Conservation (phyloP, 345 rosid species). For the Hibiscus mutabilis region DNA sequence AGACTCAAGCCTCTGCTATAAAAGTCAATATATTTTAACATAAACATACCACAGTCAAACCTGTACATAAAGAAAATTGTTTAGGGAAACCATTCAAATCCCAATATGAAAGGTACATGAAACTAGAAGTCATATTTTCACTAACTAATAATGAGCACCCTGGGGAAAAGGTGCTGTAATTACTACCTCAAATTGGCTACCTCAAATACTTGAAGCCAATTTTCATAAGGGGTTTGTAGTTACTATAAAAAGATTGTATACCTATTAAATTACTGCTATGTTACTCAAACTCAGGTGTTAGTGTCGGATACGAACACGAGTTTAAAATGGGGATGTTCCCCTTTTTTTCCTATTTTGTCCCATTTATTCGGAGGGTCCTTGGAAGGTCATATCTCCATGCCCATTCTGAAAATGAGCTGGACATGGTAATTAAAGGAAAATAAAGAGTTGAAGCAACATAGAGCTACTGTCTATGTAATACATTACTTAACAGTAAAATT, state of each 20-base stretch:
- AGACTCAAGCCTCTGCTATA: slow-evolving; percentile 81
- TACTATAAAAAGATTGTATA: background rate
- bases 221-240: background rate
- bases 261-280: background rate
- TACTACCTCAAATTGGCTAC: background rate
- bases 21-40: slow-evolving; percentile 92
- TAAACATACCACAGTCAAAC: slow-evolving; percentile 95
- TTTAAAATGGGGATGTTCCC: background rate
- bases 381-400: background rate
- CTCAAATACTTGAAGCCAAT: background rate
- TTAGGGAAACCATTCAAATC: background rate
- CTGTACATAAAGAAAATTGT: slow-evolving; percentile 29
- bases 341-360: background rate
- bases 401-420: background rate
- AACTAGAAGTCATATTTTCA: background rate
- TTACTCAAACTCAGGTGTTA: background rate
- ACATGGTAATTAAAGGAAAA: background rate
- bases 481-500: background rate
- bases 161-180: background rate
- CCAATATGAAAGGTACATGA: background rate
- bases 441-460: background rate
- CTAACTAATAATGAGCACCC: background rate
- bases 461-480: background rate
- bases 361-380: background rate
- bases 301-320: background rate